A percentile compares a stretch with the other conserved stretches of the same genome.
Evolutionary conservation across 805 yeast genomes (phyloP).

Genomic region (Teunomyces panamensis): DNA sequence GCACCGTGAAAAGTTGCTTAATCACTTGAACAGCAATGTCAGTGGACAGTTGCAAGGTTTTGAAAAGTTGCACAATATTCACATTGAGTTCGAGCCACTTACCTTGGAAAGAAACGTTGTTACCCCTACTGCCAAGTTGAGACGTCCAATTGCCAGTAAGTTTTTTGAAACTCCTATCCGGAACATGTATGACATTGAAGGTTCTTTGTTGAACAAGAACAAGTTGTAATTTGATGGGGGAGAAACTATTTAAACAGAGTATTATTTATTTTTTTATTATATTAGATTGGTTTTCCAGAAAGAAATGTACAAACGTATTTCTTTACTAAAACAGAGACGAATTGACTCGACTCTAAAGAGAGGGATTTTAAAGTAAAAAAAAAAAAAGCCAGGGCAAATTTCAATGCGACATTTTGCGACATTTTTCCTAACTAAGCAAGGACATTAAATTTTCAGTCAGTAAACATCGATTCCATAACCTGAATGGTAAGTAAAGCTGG

Average conservation of each 20-base stretch:
- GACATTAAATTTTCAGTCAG: background rate
- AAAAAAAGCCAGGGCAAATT: too few relatives aligned
- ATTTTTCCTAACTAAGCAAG: background rate
- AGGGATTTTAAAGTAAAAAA: too few relatives aligned
- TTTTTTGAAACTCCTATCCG: constrained; percentile 39
- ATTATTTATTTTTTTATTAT: background rate
- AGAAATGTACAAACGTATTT: background rate
- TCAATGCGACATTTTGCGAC: background rate
- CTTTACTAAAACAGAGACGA: background rate
- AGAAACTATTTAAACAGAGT: background rate
- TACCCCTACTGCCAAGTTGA: constrained; percentile 44
- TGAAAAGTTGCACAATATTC: constrained; percentile 22
- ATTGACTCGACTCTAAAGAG: too few relatives aligned
- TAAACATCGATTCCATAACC: background rate
- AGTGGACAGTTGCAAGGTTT: constrained; percentile 18
- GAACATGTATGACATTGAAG: constrained; percentile 45
- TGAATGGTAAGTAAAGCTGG: constrained; percentile 7
- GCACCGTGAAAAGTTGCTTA: constrained; percentile 13
- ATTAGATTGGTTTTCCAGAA: background rate
- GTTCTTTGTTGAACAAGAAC: constrained; percentile 19
- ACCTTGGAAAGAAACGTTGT: constrained; percentile 21
- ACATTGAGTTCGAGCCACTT: constrained; percentile 27
- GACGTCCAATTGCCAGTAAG: constrained; percentile 48
- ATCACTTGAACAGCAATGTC: constrained; percentile 14
- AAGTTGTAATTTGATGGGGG: constrained; percentile 6